Evolutionary conservation across 352 stramenopile species (phyloP).

Genomic region (Globisporangium cystogenes): DNA sequence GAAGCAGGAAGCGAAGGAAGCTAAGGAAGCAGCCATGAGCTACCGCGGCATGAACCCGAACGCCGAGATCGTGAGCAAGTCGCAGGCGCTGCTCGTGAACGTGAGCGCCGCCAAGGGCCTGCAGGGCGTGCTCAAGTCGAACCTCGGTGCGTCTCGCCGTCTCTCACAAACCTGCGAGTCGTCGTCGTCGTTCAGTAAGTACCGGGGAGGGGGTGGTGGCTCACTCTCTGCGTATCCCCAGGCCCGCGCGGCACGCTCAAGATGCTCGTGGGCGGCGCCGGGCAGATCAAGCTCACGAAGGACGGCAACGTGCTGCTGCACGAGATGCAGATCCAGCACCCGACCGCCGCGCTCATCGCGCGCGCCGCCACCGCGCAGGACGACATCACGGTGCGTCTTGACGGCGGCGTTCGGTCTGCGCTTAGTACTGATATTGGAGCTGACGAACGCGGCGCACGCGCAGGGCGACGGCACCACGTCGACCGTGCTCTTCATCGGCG

Average conservation of each 20-base stretch:
- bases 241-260: slow-evolving; percentile 98
- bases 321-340: slow-evolving; percentile 99
- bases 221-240: background rate
- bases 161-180: background rate
- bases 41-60: slow-evolving; percentile 91
- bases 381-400: slow-evolving; percentile 68
- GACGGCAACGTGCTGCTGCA: slow-evolving; percentile 99
- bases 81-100: slow-evolving; percentile 96
- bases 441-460: too few relatives aligned
- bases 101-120: slow-evolving; percentile 96
- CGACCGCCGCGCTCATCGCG: slow-evolving; percentile 97
- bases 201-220: background rate
- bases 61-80: slow-evolving; percentile 96
- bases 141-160: slow-evolving; percentile 58
- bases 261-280: slow-evolving; percentile 98
- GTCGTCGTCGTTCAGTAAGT: background rate
- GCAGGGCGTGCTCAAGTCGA: slow-evolving; percentile 93
- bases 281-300: slow-evolving; percentile 99
- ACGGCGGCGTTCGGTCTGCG: too few relatives aligned
- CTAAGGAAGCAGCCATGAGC: slow-evolving; percentile 37
- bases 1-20: background rate
- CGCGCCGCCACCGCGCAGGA: slow-evolving; percentile 97
- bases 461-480: slow-evolving; percentile 97
- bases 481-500: slow-evolving; percentile 97
- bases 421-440: too few relatives aligned